Evolutionary conservation across 345 rosid genomes (phyloP), one percentile per base, ranked within the genome.

Genomic region (Salix exigua): DNA sequence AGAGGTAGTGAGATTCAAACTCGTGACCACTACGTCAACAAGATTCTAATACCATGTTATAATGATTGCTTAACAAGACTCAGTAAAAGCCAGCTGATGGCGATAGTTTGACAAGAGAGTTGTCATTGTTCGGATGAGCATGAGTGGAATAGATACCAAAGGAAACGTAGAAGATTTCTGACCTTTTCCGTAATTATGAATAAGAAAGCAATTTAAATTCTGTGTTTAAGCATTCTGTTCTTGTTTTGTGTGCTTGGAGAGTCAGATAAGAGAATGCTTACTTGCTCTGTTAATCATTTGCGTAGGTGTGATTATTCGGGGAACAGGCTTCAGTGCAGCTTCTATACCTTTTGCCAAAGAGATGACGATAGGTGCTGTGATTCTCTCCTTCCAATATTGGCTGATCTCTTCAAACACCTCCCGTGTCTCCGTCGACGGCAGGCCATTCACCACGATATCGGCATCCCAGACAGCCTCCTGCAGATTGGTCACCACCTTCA

Each of bases 401-500:
- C 89, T 91, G 63, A 96, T 93, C 83, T 93, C 98, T 83, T 93
- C 94, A 73, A 96, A 96, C 73, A 96, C 97, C 85, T 87, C 82
- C 0, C 73, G 82, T 13, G 98, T 93, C 81, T 96, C 98, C 0
- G 98, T 93, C 8, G 99, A 96, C 53, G 99, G 99, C 87, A 96
- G 84, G 19, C 96, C 99, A 83, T 96, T 96, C 53, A 96, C 89
- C 55, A 96, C 94, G 37, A 96, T 85, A 83, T 96, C 99, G 11
- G 99, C 98, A 86, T 96, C 99, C 98, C 99, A 96, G 48, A 93
- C 94, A 74, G 97, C 99, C 84, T 96, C 99, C 78, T 92, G 99
- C 80, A 96, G 82, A 82, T 93, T 96, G 7, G 94, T 93, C 76
- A 96, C 99, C 78, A 93, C 98, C 76, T 96, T 96, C 70, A 96